Percentiles rank a stretch among this genome's conserved stretches.
Evolutionary conservation across 2,329 filamentous ascomycete genomes (phyloP).

Genomic region (Ophiostoma novo-ulmi): DNA sequence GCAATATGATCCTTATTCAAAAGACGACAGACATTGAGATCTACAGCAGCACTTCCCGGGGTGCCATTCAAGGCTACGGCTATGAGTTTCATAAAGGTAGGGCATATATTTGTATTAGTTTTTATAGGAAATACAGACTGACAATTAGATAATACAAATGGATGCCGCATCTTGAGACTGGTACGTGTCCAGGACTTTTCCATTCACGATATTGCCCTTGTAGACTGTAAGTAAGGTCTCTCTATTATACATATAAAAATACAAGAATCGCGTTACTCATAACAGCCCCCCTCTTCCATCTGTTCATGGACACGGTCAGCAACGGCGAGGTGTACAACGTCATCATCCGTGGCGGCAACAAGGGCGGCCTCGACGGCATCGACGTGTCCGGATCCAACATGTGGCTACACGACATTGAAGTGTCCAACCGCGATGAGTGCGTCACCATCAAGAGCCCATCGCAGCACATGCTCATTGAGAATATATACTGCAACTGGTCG

Average conservation of each 20-base stretch:
- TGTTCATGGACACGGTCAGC: slow-evolving; percentile 34
- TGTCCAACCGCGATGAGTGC: slow-evolving; percentile 58
- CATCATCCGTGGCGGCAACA: slow-evolving; percentile 46
- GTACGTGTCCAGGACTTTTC: slow-evolving; percentile 41
- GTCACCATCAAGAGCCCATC: slow-evolving; percentile 40
- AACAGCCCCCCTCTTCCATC: slow-evolving; percentile 28
- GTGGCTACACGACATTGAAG: slow-evolving; percentile 55
- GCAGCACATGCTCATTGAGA: slow-evolving; percentile 53
- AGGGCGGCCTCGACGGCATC: slow-evolving; percentile 52
- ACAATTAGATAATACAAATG: neutral
- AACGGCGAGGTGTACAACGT: slow-evolving; percentile 52
- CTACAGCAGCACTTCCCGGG: slow-evolving; percentile 40
- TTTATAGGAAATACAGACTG: neutral
- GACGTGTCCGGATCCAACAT: slow-evolving; percentile 52
- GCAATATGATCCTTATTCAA: slow-evolving; percentile 31
- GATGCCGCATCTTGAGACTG: neutral
- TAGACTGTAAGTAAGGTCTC: slow-evolving; percentile 34
- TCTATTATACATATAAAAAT: no score
- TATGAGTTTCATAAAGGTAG: slow-evolving; percentile 40
- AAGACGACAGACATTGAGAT: slow-evolving; percentile 43
- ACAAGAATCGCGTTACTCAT: neutral
- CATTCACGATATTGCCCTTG: slow-evolving; percentile 45
- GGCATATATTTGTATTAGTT: neutral
- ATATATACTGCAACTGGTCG: slow-evolving; percentile 58
- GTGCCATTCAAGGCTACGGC: slow-evolving; percentile 46